Conservation (phyloP, 192 early-diverging fungal genomes). For the Rhizophagus prolifer region DNA sequence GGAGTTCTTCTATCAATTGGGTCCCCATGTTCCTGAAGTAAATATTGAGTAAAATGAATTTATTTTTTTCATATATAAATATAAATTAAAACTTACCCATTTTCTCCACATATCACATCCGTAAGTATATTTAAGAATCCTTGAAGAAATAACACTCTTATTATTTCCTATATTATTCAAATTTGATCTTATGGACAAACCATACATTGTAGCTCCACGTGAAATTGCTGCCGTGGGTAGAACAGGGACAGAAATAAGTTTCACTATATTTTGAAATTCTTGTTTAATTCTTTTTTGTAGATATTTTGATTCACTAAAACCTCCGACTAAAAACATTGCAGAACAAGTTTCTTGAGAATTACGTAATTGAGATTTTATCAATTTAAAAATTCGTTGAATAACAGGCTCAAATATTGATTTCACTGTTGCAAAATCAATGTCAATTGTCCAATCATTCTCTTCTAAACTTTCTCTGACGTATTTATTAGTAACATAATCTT, state of each 20-base stretch:
- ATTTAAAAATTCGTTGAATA: slow-evolving; percentile 47
- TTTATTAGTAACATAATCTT: not conserved
- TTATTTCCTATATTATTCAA: slow-evolving; percentile 40
- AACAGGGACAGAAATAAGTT: slow-evolving; percentile 48
- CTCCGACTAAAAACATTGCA: slow-evolving; percentile 55
- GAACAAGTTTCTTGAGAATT: slow-evolving; percentile 42
- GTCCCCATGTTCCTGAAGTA: not conserved
- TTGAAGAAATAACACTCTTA: not conserved
- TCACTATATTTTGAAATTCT: slow-evolving; percentile 43
- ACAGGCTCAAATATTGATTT: slow-evolving; percentile 58
- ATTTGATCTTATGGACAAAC: not conserved
- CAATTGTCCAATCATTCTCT: slow-evolving; percentile 43
- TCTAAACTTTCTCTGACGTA: slow-evolving; percentile 32
- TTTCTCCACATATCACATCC: not conserved
- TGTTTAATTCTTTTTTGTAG: slow-evolving; percentile 48
- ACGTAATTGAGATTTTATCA: slow-evolving; percentile 52
- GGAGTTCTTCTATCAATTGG: not conserved
- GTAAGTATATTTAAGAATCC: slow-evolving; percentile 5
- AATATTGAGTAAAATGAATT: not conserved
- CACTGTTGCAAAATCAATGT: slow-evolving; percentile 42
- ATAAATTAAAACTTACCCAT: not conserved
- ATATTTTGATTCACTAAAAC: slow-evolving; percentile 55
- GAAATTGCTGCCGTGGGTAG: slow-evolving; percentile 51
- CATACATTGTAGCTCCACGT: slow-evolving; percentile 33
- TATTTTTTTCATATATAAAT: not conserved